A percentile compares a stretch with the other conserved stretches of the same genome.
These are phyloP conservation scores for Neurospora tetraspora DNA, from an alignment of 495 filamentous ascomycete genomes.

Conservation along the genomic window DNA sequence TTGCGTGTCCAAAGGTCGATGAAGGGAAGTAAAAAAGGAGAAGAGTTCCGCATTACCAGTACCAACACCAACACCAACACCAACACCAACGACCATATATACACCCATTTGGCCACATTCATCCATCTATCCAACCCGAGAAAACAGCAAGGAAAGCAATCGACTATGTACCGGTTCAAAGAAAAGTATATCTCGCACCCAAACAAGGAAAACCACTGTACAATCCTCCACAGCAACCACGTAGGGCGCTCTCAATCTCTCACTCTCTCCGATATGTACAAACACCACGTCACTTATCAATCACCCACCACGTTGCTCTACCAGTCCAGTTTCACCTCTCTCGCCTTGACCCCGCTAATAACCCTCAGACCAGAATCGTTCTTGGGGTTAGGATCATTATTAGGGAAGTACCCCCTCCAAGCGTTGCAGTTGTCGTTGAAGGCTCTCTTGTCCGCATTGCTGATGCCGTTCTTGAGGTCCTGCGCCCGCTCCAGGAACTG, in stretches of 20 bases:
- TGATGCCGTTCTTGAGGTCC: slow-evolving; percentile 15
- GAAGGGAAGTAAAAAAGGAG: neutral
- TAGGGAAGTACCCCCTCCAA: slow-evolving; percentile 17
- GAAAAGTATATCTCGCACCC: neutral
- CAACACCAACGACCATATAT: neutral
- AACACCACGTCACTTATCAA: neutral
- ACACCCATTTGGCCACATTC: neutral
- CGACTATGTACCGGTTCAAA: neutral
- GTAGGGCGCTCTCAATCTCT: neutral
- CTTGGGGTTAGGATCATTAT: slow-evolving; percentile 15
- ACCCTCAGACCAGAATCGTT: slow-evolving; percentile 17
- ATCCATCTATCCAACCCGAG: neutral
- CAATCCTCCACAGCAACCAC: neutral
- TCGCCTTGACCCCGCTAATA: slow-evolving; percentile 6
- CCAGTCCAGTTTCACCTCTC: neutral
- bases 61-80: neutral
- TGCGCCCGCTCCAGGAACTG: slow-evolving; percentile 37
- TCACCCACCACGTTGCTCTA: neutral
- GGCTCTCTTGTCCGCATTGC: slow-evolving; percentile 6
- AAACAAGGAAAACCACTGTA: neutral
- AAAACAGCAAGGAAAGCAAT: neutral
- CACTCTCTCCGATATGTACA: neutral
- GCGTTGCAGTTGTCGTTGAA: slow-evolving; percentile 18
- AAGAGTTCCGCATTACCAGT: neutral
- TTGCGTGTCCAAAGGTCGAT: neutral